Base-by-base conservation (phyloP, 1,139 yeast genomes). In the Suhomyces yuchorum region DNA sequence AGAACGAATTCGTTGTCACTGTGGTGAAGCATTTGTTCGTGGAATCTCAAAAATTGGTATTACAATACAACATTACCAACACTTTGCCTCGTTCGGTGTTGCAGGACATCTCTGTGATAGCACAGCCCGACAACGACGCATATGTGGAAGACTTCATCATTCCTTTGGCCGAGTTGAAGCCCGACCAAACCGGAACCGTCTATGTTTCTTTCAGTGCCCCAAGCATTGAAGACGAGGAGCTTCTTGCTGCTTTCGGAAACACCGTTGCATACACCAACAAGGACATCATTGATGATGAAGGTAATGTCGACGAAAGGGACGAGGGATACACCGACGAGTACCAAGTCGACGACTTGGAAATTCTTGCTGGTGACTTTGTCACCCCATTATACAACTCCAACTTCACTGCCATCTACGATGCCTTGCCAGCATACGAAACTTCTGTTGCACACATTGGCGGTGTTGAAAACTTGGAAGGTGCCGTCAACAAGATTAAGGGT, bases 271-370 rank as follows among this genome's bases (percentile, higher is more conserved):
- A 87, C 71, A 82, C 85, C 20, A 81, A 90, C 49, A 87, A 86
- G 67, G 98, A 92, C 65, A 75, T 88, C 54, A 87, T 90, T 57
- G 86, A 91, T 44, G 78, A 81, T 8, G 86, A 91, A 20, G 85
- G 86, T 32, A 84, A 89, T 48, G 71, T 77, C 44, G 87, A 80
- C 51, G 78, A 76, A 30, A 80, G 75, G 47, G 96, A 89, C 48
- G 96, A 87, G 59, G 97, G 97, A 3, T 90, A 86, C 80, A 86
- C 88, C 51, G 99, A 93, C 66, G 97, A 91, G 68, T 93, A 92
- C 69, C 95, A 87, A 64, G 81, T 93, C 56, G 97, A 92, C 65
- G 87, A 87, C 53, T 75, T 92, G 63, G 85, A 82, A 51, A 65
- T 93, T 47, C 73, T 72, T 35, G 87, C 95, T 12, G 96, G 97